Evolutionary conservation across 2,329 filamentous ascomycete genomes (phyloP).

Genomic region (Cadophora sp.): DNA sequence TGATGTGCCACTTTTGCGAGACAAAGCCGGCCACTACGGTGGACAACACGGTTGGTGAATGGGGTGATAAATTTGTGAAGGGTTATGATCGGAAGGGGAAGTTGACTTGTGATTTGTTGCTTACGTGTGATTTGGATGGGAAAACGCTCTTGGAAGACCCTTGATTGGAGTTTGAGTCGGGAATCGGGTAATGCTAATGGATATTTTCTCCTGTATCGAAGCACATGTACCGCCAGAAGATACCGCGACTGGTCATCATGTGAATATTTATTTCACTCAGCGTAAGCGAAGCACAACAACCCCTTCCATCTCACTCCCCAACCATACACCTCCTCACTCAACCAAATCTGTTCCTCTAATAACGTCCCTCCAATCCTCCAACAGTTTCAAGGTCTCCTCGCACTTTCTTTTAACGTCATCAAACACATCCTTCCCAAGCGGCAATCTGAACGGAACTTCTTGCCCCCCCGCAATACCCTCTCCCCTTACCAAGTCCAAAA

Average conservation of each 20-base stretch:
- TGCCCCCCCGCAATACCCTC: not conserved
- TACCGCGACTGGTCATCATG: too few relatives aligned
- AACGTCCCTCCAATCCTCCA: constrained; percentile 3
- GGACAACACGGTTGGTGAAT: constrained; percentile 45
- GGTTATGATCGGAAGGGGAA: constrained; percentile 46
- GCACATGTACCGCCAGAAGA: too few relatives aligned
- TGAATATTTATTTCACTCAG: too few relatives aligned
- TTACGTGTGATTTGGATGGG: constrained; percentile 22
- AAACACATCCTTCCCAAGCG: constrained; percentile 3
- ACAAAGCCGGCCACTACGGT: constrained; percentile 47
- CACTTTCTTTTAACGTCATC: not conserved
- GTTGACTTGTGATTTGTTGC: constrained; percentile 29
- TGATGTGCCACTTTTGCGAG: constrained; percentile 46
- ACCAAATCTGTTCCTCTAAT: not conserved
- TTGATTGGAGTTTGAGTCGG: not conserved
- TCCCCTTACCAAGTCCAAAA: constrained; percentile 1
- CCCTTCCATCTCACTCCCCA: too few relatives aligned
- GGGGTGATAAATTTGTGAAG: constrained; percentile 46
- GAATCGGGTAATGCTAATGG: not conserved
- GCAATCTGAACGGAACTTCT: not conserved
- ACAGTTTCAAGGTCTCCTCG: constrained; percentile 4
- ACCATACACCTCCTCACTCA: not conserved
- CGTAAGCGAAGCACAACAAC: too few relatives aligned
- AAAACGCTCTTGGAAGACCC: constrained; percentile 23
- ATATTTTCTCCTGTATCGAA: too few relatives aligned